A percentile compares a stretch with the other conserved stretches of the same genome.
Conservation (phyloP, 768 basidiomycete genomes). For the Paxillus ammoniavirescens region DNA sequence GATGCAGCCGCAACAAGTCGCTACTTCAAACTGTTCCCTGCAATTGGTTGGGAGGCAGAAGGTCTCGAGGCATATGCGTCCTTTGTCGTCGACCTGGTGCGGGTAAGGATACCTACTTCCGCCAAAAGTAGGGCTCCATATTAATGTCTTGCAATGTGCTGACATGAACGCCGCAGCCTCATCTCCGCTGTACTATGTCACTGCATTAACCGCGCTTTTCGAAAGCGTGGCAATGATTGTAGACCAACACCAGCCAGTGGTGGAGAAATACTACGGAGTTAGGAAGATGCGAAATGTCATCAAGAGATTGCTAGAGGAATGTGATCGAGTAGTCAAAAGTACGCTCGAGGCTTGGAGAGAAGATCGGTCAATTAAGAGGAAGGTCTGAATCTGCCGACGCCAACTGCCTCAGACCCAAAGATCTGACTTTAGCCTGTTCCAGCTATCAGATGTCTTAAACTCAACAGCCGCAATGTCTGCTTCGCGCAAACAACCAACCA, state of each 20-base stretch:
- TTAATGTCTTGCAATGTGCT: slow-evolving; percentile 10
- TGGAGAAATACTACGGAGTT: slow-evolving; percentile 95
- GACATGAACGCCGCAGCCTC: slow-evolving; percentile 54
- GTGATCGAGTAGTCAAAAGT: slow-evolving; percentile 76
- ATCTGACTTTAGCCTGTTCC: slow-evolving; percentile 1
- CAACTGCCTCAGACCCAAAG: background rate
- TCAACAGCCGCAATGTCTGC: slow-evolving; percentile 34
- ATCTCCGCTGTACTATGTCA: slow-evolving; percentile 89
- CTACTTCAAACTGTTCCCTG: slow-evolving; percentile 96
- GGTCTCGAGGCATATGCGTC: slow-evolving; percentile 90
- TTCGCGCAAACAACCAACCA: slow-evolving; percentile 30
- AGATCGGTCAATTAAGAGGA: slow-evolving; percentile 79
- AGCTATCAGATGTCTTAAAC: slow-evolving; percentile 51
- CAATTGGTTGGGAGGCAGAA: slow-evolving; percentile 90
- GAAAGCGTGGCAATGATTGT: slow-evolving; percentile 95
- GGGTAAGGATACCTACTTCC: slow-evolving; percentile 70
- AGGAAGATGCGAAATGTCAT: slow-evolving; percentile 87
- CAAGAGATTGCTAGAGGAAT: slow-evolving; percentile 74
- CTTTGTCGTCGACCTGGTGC: slow-evolving; percentile 90
- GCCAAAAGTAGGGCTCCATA: slow-evolving; percentile 64
- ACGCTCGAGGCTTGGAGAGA: slow-evolving; percentile 88
- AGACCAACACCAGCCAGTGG: slow-evolving; percentile 95
- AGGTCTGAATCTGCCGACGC: slow-evolving; percentile 41
- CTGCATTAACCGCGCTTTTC: slow-evolving; percentile 85
- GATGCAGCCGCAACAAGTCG: slow-evolving; percentile 88